These are phyloP conservation scores for Adansonia gregorii DNA, from an alignment of 441 rosid species.

Conservation along the genomic window DNA sequence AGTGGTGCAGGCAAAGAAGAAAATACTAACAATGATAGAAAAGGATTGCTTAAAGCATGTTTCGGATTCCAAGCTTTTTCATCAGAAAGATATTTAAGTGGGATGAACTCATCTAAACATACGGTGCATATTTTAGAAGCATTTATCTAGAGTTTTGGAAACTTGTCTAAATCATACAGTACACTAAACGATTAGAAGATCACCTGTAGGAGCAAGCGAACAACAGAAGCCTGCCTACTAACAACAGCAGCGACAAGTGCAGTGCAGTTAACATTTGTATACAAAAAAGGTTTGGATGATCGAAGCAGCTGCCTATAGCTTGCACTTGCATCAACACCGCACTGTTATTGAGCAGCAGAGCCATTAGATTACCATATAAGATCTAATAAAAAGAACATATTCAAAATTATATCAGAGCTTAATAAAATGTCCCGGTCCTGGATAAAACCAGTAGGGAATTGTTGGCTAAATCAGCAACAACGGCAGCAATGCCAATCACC, in stretches of 20 bases:
- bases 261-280: slow-evolving; percentile 82
- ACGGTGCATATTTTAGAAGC: neutral
- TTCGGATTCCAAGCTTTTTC: neutral
- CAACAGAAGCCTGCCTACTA: slow-evolving; percentile 73
- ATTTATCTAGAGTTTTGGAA: neutral
- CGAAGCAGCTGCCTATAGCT: slow-evolving; percentile 65
- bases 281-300: slow-evolving; percentile 88
- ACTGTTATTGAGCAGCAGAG: slow-evolving; percentile 47
- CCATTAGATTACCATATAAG: slow-evolving; percentile 16
- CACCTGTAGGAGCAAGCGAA: slow-evolving; percentile 76
- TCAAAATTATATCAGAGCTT: neutral
- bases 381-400: neutral
- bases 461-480: slow-evolving; percentile 1
- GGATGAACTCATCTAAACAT: neutral
- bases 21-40: no score
- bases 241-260: slow-evolving; percentile 88
- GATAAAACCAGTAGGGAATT: neutral
- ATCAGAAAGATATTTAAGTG: no score
- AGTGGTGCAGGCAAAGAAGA: no score
- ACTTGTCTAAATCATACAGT: neutral
- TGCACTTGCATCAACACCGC: slow-evolving; percentile 76
- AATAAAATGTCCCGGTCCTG: neutral
- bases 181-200: neutral
- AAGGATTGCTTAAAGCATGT: no score
- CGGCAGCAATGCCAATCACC: neutral